Base-by-base conservation (phyloP, 2,329 filamentous ascomycete genomes). In the Furcasterigmium sp. region DNA sequence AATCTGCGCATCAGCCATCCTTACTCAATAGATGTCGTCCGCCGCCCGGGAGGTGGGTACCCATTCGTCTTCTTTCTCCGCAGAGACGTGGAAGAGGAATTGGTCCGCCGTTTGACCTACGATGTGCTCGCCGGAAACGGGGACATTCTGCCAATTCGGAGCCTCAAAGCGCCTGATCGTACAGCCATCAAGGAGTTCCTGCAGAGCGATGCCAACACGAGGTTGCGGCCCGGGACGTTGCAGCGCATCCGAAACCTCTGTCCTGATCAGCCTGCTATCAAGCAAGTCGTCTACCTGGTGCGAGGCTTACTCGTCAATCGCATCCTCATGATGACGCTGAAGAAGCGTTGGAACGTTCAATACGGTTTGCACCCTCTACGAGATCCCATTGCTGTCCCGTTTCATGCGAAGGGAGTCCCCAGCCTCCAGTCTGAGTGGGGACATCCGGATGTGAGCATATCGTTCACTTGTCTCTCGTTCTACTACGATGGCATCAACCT, bases 301-400 rank as follows among this genome's bases (percentile, higher is more conserved):
- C 75, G 84, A 0, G 85, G 85, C 0, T 61, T 88, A 0, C 55
- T 89, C 0, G 68, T 77, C 0, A 70, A 80, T 43, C 64, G 75
- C 0, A 78, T 89, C 3, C 57, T 89, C 0, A 54, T 77, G 2
- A 72, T 82, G 20, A 74, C 69, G 3, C 53, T 85, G 0, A 75
- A 76, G 40, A 86, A 85, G 54, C 63, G 79, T 4, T 87, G 76
- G 76, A 81, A 83, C 21, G 83, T 89, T 0, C 69, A 78, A 35
- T 90, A 83, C 37, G 79, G 80, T 0, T 59, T 83, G 0, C 71
- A 81, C 48, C 70, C 75, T 0, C 37, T 47, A 0, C 68, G 84
- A 13, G 65, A 72, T 32, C 78, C 79, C 0, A 73, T 85, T 5
- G 82, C 84, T 0, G 84, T 88, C 0, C 84, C 84, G 0, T 88